Evolutionary conservation across 2,329 filamentous ascomycete genomes (phyloP), one percentile per base, ranked within the genome.

Genomic region (Xylaria hypoxylon): DNA sequence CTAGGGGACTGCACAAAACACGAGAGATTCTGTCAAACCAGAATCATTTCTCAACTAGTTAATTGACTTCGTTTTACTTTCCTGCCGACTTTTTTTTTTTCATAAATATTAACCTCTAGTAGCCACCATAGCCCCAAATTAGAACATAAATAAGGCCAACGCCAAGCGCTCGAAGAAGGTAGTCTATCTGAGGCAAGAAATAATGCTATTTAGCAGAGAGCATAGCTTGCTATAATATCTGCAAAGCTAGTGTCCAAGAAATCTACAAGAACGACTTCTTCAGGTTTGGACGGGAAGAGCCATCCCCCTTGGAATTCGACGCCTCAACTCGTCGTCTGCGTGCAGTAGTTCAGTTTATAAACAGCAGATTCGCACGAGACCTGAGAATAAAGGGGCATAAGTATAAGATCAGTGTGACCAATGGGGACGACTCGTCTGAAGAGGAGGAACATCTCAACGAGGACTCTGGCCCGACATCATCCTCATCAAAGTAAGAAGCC

Each of bases 241-340:
- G 57, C 15, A 59, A 59, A 59, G 57, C 57, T 22, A 45, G 45
- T 17, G 33, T 59, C 17, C 57, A 59, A 31, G 57, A 45, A 28
- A 59, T 31, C 22, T 59, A 59, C 24, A 33, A 59, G 33, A 40
- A 51, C 5, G 47, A 40, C 15, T 59, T 42, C 35, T 59, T 59
- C 22, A 59, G 24, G 17, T 51, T 42, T 40, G 47, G 47, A n/a
- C 24, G 17, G 57, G 57, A 59, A 22, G 22, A 51, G 11, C 17
- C n/a, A 51, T 59, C 51, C 35, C 51, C 57, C 3, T n/a, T n/a
- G n/a, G n/a, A n/a, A n/a, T 22, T 51, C 15, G 33, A 28, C 22
- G 31, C 45, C 24, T 59, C 33, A 3, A 51, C 24, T n/a, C n/a
- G n/a, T 59, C 19, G 57, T 51, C 33, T 59, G 33, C 57, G 57